A percentile compares a stretch with the other conserved stretches of the same genome.
Evolutionary conservation across 2,329 filamentous ascomycete species (phyloP).

Genomic region (Stagonosporopsis chrysanthemi): DNA sequence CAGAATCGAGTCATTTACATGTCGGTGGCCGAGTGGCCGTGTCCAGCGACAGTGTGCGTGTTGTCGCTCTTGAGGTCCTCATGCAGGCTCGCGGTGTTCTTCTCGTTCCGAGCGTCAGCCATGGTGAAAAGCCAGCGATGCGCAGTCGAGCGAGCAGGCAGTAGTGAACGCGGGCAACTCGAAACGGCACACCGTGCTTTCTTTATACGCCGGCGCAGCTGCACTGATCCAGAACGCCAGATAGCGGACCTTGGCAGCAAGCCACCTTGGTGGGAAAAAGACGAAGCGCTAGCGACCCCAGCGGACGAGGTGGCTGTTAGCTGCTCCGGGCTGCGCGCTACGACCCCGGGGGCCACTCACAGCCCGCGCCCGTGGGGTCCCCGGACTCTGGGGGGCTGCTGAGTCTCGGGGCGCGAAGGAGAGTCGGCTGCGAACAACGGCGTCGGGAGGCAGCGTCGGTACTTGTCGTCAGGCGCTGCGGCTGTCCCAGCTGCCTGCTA

Average conservation of each 20-base stretch:
- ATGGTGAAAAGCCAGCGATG: conserved; percentile 1
- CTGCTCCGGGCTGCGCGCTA: neutral
- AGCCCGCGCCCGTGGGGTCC: conserved; percentile 1
- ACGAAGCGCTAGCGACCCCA: neutral
- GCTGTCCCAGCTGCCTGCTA: conserved; percentile 8
- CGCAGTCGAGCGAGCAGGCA: neutral
- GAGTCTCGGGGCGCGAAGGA: neutral
- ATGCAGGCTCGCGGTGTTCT: conserved; percentile 30
- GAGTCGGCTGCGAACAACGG: conserved; percentile 16
- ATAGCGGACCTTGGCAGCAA: conserved; percentile 10
- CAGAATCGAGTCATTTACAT: conserved; percentile 30
- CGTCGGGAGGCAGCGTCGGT: conserved; percentile 21
- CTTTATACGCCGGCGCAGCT: conserved; percentile 11
- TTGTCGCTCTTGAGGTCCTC: conserved; percentile 39
- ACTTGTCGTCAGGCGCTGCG: conserved; percentile 9
- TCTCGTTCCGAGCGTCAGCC: conserved; percentile 21
- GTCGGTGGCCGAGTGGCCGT: conserved; percentile 43
- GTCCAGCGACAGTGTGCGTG: conserved; percentile 36
- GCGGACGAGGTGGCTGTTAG: neutral
- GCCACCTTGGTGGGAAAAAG: neutral
- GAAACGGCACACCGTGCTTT: conserved; percentile 14
- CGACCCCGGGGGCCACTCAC: conserved; percentile 6
- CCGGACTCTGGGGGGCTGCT: conserved; percentile 1
- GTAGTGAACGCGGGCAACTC: conserved; percentile 7
- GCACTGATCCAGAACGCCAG: conserved; percentile 1